Base-by-base conservation (phyloP, 108 stramenopile species). In the Pseudonitzschia multistriata region DNA sequence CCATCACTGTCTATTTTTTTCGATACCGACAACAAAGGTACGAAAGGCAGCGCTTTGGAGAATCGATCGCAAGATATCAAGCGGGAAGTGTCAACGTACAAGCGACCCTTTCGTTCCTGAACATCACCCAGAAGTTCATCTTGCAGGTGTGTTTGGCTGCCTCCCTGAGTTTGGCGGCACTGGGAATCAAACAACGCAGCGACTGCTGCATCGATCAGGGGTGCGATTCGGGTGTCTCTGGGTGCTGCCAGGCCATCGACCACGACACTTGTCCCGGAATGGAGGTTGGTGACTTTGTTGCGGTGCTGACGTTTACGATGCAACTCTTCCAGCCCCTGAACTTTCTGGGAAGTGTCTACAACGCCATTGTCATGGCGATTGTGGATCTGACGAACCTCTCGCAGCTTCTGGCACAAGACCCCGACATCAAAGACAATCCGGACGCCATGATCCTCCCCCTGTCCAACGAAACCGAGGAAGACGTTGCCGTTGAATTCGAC, bases 291-390 rank as follows among this genome's bases (percentile, higher is more conserved):
- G 95, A 95, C 67, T 98, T 98, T 77, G 92, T 97, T 24, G 81
- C 96, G 10, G 96, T 99, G n/a, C 70, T 96, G 37, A 82, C 89
- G 19, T 98, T 92, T 68, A 88, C 88, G n/a, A 53, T 91, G 17
- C 79, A 96, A 42, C 79, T 98, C 0, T 99, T 99, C 79, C 83
- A 83, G 57, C 98, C 98, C 6, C 81, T 99, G 35, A 96, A 96
- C 81, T 98, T 97, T 71, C 75, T 98, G 30, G 98, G 98, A 15
- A 81, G 67, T 33, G 84, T 98, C 19, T 98, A 96, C 78, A 94
- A 91, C 49, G 84, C 90, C 14, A 74, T 96, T 67, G 88, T 94
- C 55, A 96, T 94, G 89, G 91, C 96, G 15, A 68, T 96, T 19
- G 82, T 97, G 39, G 98, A 99, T 77, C 74, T 99, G 49, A 83